A percentile compares a stretch with the other conserved stretches of the same genome.
Conservation (phyloP, 2,329 filamentous ascomycete species). For the Peltaster fructicola region DNA sequence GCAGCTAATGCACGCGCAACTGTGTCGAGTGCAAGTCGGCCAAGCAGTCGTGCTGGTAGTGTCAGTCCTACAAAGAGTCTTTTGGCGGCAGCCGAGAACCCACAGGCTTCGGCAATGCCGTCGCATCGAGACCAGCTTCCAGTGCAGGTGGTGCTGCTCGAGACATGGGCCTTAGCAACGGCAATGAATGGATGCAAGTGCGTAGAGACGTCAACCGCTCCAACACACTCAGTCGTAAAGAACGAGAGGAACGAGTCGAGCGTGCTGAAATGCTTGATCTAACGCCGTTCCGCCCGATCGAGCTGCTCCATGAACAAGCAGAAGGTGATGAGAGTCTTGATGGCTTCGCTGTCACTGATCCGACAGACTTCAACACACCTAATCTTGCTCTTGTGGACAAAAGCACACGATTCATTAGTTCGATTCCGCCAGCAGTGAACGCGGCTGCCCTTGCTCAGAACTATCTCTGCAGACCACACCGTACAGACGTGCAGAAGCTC, state of each 20-base stretch:
- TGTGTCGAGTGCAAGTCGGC: constrained; percentile 40
- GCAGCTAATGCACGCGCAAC: constrained; percentile 78
- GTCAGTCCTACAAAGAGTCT: constrained; percentile 29
- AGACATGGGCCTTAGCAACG: constrained; percentile 50
- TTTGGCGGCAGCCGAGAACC: constrained; percentile 29
- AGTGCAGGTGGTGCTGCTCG: constrained; percentile 28
- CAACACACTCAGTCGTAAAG: constrained; percentile 79
- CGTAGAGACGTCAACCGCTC: constrained; percentile 89
- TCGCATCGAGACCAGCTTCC: constrained; percentile 12
- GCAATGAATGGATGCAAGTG: constrained; percentile 90
- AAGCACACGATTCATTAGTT: constrained; percentile 69
- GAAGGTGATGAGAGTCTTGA: constrained; percentile 84
- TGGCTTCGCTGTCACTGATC: constrained; percentile 63
- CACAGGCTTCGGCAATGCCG: constrained; percentile 37
- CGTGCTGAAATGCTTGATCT: constrained; percentile 91
- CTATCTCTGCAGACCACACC: constrained; percentile 84
- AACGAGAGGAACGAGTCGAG: constrained; percentile 68
- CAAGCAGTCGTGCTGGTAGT: constrained; percentile 22
- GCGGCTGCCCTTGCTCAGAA: constrained; percentile 69
- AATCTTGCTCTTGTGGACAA: constrained; percentile 75
- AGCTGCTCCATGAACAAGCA: constrained; percentile 67
- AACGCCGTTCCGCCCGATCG: constrained; percentile 71
- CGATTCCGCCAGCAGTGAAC: constrained; percentile 65
- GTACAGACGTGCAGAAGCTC: constrained; percentile 81
- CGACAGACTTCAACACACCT: constrained; percentile 61